These are phyloP conservation scores for Darksidea phi DNA, from an alignment of 495 filamentous ascomycete genomes.

Conservation along the genomic window DNA sequence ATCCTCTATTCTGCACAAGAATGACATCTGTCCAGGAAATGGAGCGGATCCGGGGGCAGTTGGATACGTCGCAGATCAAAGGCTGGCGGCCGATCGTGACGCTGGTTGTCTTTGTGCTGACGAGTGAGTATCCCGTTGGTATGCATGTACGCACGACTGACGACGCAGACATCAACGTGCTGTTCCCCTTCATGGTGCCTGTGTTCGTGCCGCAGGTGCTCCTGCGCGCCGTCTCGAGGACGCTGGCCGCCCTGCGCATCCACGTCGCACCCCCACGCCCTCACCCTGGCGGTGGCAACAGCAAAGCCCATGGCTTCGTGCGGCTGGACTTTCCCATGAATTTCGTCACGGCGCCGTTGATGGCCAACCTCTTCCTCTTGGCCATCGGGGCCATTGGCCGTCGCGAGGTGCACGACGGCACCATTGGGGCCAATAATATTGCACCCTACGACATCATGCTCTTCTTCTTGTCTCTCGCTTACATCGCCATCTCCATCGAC, in stretches of 20 bases:
- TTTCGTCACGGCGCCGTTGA: slow-evolving; percentile 63
- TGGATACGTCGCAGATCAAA: no score
- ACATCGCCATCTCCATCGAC: slow-evolving; percentile 72
- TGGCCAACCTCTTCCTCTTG: slow-evolving; percentile 64
- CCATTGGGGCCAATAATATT: slow-evolving; percentile 59
- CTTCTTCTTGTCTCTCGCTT: slow-evolving; percentile 69
- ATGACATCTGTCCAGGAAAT: no score
- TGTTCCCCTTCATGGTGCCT: slow-evolving; percentile 63
- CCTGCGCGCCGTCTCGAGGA: slow-evolving; percentile 45
- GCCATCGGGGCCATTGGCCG: slow-evolving; percentile 62
- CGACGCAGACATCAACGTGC: slow-evolving; percentile 62
- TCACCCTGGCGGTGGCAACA: slow-evolving; percentile 30
- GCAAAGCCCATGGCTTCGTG: slow-evolving; percentile 40
- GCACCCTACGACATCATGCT: slow-evolving; percentile 63
- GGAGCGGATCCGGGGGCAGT: no score
- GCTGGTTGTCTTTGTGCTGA: slow-evolving; percentile 61
- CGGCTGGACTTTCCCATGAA: slow-evolving; percentile 59
- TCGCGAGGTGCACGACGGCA: slow-evolving; percentile 61
- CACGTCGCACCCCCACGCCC: slow-evolving; percentile 48
- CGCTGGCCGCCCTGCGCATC: slow-evolving; percentile 50
- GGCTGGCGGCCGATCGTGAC: slow-evolving; percentile 63
- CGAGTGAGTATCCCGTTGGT: no score
- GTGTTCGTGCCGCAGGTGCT: slow-evolving; percentile 54
- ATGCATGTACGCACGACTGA: no score
- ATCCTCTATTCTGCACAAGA: no score